Conservation (phyloP, 148 eudicot species). For the Camellia lanceoleosa region DNA sequence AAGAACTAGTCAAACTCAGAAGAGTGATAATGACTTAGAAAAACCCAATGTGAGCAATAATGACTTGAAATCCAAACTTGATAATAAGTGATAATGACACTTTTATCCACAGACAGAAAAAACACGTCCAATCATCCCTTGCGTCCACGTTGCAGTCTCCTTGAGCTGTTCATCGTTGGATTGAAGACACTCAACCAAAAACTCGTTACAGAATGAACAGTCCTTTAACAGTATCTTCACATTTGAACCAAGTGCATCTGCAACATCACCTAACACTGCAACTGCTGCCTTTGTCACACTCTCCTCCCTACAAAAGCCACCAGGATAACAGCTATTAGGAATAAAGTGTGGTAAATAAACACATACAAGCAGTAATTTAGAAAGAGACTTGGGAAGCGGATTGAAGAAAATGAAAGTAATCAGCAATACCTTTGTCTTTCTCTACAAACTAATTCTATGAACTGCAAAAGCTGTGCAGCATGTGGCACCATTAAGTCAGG, state of each 20-base stretch:
- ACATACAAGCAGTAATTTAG: not conserved
- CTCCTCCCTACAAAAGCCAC: slow-evolving; percentile 46
- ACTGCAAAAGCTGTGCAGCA: slow-evolving; percentile 59
- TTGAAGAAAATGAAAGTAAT: not conserved
- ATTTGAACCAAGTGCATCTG: slow-evolving; percentile 61
- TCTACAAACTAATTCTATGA: slow-evolving; percentile 50
- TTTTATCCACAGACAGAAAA: slow-evolving; percentile 20
- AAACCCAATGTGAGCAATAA: too few species aligned
- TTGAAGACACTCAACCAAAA: slow-evolving; percentile 51
- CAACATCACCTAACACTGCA: slow-evolving; percentile 63
- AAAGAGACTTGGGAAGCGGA: not conserved
- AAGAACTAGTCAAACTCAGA: too few species aligned
- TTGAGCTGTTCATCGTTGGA: slow-evolving; percentile 57
- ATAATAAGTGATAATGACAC: too few species aligned
- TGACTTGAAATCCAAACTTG: too few species aligned
- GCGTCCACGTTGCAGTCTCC: slow-evolving; percentile 59
- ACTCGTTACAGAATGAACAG: slow-evolving; percentile 39
- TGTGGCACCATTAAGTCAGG: slow-evolving; percentile 61
- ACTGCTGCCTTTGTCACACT: slow-evolving; percentile 60
- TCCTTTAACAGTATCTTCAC: slow-evolving; percentile 44
- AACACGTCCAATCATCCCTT: slow-evolving; percentile 58
- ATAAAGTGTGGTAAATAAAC: not conserved
- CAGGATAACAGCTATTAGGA: not conserved
- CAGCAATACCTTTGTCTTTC: slow-evolving; percentile 42
- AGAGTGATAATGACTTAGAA: too few species aligned